Conservation (phyloP, 2,329 filamentous ascomycete genomes). For the Pestalotiopsis fici region DNA sequence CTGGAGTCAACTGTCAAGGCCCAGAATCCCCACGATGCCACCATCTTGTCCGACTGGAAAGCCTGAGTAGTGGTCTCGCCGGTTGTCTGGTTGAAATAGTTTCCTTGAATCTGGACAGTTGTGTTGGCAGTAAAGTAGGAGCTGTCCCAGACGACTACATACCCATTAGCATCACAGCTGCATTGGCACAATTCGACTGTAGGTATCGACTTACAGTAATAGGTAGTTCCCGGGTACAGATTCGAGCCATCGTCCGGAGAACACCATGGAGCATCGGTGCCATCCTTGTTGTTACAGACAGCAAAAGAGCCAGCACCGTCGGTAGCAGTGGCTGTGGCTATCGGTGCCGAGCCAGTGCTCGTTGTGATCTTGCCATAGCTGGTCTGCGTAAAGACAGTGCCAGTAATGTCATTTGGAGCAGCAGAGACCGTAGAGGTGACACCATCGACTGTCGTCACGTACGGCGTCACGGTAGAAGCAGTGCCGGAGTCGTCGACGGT, state of each 20-base stretch:
- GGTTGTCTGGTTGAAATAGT: conserved; percentile 30
- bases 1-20: conserved; percentile 40
- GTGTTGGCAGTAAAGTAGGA: conserved; percentile 47
- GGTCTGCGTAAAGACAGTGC: conserved; percentile 34
- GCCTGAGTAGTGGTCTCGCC: conserved; percentile 32
- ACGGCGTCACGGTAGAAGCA: conserved; percentile 51
- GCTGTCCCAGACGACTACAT: conserved; percentile 53
- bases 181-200: neutral
- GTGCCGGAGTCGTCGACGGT: conserved; percentile 48
- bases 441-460: conserved; percentile 45
- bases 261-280: conserved; percentile 52
- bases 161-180: neutral
- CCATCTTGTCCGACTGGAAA: conserved; percentile 35
- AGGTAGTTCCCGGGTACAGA: conserved; percentile 46
- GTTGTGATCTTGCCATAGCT: conserved; percentile 28
- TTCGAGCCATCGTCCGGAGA: conserved; percentile 43
- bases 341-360: conserved; percentile 43
- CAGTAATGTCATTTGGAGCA: conserved; percentile 43
- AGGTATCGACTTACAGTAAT: conserved; percentile 44
- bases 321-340: conserved; percentile 45
- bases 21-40: conserved; percentile 48
- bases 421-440: conserved; percentile 40
- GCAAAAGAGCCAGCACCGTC: conserved; percentile 49
- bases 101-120: conserved; percentile 31
- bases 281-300: conserved; percentile 49